Evolutionary conservation across 2,329 filamentous ascomycete genomes (phyloP).

Genomic region (Alternaria dauci): DNA sequence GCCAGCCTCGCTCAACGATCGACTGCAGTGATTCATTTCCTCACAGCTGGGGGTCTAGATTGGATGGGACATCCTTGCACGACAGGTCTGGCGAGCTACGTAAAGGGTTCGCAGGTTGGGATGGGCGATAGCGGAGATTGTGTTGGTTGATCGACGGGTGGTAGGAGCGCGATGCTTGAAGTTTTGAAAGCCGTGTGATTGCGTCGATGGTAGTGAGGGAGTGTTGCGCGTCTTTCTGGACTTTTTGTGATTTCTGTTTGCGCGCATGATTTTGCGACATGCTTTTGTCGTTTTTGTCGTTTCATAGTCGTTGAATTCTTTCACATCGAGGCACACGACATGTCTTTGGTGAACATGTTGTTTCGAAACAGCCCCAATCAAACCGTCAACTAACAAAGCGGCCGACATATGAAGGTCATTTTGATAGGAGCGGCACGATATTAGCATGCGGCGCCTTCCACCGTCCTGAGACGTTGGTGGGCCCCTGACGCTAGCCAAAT

Average conservation of each 20-base stretch:
- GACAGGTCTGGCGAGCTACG: slow-evolving; percentile 1
- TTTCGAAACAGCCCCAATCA: slow-evolving; percentile 11
- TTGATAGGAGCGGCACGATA: slow-evolving; percentile 13
- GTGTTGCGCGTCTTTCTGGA: slow-evolving; percentile 3
- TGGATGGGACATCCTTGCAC: slow-evolving; percentile 11
- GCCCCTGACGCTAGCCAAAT: slow-evolving; percentile 2
- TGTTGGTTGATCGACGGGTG: slow-evolving; percentile 12
- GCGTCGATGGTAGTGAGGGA: slow-evolving; percentile 3
- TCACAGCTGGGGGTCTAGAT: slow-evolving; percentile 6
- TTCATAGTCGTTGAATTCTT: not conserved
- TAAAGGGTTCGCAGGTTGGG: slow-evolving; percentile 3
- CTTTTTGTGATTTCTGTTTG: not conserved
- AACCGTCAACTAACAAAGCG: slow-evolving; percentile 3
- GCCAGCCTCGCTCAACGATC: slow-evolving; percentile 19
- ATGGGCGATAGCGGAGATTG: slow-evolving; percentile 18
- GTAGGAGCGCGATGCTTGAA: slow-evolving; percentile 8
- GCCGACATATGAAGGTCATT: slow-evolving; percentile 14
- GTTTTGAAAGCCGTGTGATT: not conserved
- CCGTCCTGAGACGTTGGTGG: slow-evolving; percentile 11
- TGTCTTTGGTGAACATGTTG: not conserved
- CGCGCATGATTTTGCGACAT: not conserved
- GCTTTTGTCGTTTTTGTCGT: not conserved
- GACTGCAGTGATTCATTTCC: slow-evolving; percentile 9
- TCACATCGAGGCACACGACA: not conserved
- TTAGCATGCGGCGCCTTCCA: slow-evolving; percentile 5